Evolutionary conservation across 139 green algal species (phyloP).

Genomic region (Volvox reticuliferus): DNA sequence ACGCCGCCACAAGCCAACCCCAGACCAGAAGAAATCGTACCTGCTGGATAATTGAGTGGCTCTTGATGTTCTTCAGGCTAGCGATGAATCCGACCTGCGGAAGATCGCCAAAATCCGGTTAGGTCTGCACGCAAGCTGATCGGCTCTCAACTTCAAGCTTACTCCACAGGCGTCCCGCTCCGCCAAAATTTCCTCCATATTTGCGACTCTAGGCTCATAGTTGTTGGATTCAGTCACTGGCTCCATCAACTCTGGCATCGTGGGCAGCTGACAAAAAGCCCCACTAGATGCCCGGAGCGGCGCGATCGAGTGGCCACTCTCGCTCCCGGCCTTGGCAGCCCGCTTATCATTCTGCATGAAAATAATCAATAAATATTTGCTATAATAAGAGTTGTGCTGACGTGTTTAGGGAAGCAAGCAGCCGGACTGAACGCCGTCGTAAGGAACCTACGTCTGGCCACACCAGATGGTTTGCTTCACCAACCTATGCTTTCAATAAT

Average conservation of each 20-base stretch:
- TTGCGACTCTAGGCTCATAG: conserved; percentile 62
- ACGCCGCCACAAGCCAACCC: background rate
- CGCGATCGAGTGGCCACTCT: background rate
- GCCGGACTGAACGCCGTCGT: background rate
- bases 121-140: conserved; percentile 17
- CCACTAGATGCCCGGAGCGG: conserved; percentile 31
- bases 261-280: background rate
- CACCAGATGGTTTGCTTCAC: background rate
- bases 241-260: conserved; percentile 24
- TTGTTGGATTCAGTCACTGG: background rate
- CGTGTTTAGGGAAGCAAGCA: background rate
- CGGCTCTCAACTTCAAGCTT: conserved; percentile 45
- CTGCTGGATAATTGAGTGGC: conserved; percentile 93
- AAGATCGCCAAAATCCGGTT: background rate
- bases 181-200: conserved; percentile 92
- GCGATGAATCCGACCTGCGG: conserved; percentile 97
- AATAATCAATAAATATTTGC: background rate
- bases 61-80: conserved; percentile 88
- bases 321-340: background rate
- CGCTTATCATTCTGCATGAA: conserved; percentile 27
- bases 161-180: conserved; percentile 97
- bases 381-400: background rate
- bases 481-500: background rate
- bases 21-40: conserved; percentile 52
- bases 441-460: conserved; percentile 15